Percentiles rank a stretch among this genome's conserved stretches.
Evolutionary conservation across 805 yeast genomes (phyloP).

Genomic region (Debaryomyces castellii): DNA sequence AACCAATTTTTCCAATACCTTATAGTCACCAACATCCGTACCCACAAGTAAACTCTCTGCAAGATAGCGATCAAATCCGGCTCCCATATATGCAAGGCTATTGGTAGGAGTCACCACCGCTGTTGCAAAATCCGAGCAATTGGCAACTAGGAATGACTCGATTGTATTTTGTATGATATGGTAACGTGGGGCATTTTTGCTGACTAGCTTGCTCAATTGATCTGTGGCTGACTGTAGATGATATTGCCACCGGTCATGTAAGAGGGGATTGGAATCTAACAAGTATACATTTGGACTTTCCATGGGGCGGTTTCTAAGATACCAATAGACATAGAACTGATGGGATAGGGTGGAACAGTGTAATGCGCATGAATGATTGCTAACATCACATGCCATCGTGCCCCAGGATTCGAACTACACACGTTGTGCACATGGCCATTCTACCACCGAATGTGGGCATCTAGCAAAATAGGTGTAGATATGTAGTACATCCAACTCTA

Average conservation of each 20-base stretch:
- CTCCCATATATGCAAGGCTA: slow-evolving; percentile 27
- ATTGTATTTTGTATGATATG: slow-evolving; percentile 1
- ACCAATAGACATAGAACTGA: no score
- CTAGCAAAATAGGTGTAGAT: no score
- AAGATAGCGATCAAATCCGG: slow-evolving; percentile 25
- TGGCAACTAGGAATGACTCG: neutral
- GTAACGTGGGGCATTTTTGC: neutral
- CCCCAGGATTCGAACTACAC: neutral
- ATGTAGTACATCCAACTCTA: no score
- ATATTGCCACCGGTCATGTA: neutral
- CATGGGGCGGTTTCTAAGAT: no score
- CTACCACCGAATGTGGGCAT: no score
- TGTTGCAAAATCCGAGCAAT: slow-evolving; percentile 4
- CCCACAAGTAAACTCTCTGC: slow-evolving; percentile 11
- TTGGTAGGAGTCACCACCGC: slow-evolving; percentile 24
- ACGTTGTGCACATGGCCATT: slow-evolving; percentile 1
- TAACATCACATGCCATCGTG: neutral
- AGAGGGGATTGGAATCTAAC: neutral
- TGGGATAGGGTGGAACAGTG: no score
- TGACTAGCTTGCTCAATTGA: neutral
- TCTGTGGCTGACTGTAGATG: neutral
- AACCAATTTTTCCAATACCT: slow-evolving; percentile 12
- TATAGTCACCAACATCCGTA: slow-evolving; percentile 7
- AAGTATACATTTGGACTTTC: neutral
- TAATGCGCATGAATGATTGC: neutral